phyloP scores from a whole-genome alignment of 2,329 filamentous ascomycete genomes.

The Zalaria obscura region DNA sequence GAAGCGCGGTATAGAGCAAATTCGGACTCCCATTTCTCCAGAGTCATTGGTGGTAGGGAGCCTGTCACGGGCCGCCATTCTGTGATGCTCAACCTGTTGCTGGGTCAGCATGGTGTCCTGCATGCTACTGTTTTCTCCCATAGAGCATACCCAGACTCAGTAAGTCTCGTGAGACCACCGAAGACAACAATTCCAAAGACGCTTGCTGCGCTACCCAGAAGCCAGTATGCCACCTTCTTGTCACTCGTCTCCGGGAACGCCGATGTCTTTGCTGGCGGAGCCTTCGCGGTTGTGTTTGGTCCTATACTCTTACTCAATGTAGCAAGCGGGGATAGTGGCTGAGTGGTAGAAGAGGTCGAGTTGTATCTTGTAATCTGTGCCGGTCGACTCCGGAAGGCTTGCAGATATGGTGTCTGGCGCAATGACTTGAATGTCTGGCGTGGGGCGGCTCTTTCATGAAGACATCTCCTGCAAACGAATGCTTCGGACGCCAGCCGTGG shows the following conservation, averaged over 20 bases:
- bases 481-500: neutral
- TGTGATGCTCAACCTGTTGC: conserved; percentile 77
- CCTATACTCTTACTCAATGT: conserved; percentile 16
- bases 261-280: conserved; percentile 1
- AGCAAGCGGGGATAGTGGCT: conserved; percentile 15
- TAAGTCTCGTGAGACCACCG: conserved; percentile 82
- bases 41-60: conserved; percentile 66
- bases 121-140: conserved; percentile 33
- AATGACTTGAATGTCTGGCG: conserved; percentile 10
- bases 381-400: conserved; percentile 16
- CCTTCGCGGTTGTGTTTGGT: conserved; percentile 2
- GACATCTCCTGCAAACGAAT: conserved; percentile 18
- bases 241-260: conserved; percentile 48
- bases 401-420: conserved; percentile 19
- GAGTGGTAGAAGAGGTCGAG: conserved; percentile 7
- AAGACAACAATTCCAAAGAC: conserved; percentile 97
- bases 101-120: conserved; percentile 57
- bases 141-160: conserved; percentile 70
- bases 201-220: conserved; percentile 77
- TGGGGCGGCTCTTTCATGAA: conserved; percentile 13
- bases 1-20: conserved; percentile 86
- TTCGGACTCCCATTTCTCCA: conserved; percentile 77
- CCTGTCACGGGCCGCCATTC: conserved; percentile 98
- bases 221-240: conserved; percentile 78
- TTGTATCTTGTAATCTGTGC: conserved; percentile 9